Conservation (phyloP, 2,329 filamentous ascomycete genomes). For the Colletotrichum horii region DNA sequence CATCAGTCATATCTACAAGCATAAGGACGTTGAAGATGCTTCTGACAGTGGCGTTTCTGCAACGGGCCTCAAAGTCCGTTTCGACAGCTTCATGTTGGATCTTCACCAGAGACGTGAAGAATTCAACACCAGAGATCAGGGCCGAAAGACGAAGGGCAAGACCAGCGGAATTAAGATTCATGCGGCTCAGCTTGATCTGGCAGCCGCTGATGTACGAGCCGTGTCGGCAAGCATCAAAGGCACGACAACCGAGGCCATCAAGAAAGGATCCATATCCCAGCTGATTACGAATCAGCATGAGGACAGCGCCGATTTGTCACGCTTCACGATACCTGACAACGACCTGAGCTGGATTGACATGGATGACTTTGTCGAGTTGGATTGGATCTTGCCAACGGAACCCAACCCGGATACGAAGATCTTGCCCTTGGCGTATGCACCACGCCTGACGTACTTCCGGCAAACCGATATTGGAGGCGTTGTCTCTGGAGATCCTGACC, state of each 20-base stretch:
- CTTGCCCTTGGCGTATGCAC: constrained; percentile 87
- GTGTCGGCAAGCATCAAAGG: constrained; percentile 89
- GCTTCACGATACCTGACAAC: constrained; percentile 94
- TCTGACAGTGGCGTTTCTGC: constrained; percentile 79
- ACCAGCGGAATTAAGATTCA: constrained; percentile 97
- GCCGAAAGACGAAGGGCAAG: constrained; percentile 75
- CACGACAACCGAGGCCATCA: constrained; percentile 77
- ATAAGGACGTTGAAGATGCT: constrained; percentile 92
- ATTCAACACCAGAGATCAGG: constrained; percentile 82
- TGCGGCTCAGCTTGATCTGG: constrained; percentile 89
- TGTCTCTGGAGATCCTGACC: constrained; percentile 79
- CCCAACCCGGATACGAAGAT: constrained; percentile 94
- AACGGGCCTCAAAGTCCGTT: constrained; percentile 93
- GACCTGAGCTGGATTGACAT: constrained; percentile 98
- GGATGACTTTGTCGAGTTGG: constrained; percentile 98
- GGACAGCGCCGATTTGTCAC: constrained; percentile 74
- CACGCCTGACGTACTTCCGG: constrained; percentile 95
- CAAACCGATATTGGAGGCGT: constrained; percentile 90
- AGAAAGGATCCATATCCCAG: constrained; percentile 59
- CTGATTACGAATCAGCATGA: constrained; percentile 59
- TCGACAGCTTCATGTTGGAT: constrained; percentile 98
- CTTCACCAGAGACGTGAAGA: constrained; percentile 93
- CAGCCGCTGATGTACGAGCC: constrained; percentile 89
- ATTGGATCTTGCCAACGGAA: constrained; percentile 92
- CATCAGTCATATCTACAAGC: constrained; percentile 97